Evolutionary conservation across 129 eudicot genomes (phyloP), one percentile per base, ranked within the genome.

Genomic region (Escallonia rubra): DNA sequence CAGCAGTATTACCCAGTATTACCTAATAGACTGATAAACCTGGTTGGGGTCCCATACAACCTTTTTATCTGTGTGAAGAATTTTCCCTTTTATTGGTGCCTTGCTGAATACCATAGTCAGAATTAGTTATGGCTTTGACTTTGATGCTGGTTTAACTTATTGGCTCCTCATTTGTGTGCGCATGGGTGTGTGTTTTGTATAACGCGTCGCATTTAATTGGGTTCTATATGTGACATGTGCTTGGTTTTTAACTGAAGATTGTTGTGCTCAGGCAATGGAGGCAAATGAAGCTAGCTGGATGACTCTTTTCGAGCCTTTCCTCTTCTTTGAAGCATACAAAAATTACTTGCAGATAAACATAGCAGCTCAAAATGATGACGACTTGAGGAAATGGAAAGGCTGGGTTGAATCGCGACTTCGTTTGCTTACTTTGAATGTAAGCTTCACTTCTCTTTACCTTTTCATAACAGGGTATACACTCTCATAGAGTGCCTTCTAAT

Each of bases 361-460:
- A 41, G 78, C 77, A 65, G 92, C 98, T 49, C 90, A 66, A 54
- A 82, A 82, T 77, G 98, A 75, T 41, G 90, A 86, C n/a, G 96
- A 93, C 71, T 65, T 81, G 69, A 79, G 87, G 74, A 86, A 78
- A 48, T 93, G 98, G 98, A 93, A 89, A 78, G 98, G 96, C 7
- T 93, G 98, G 98, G 95, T 93, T 9, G 95, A 80, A 74, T 93
- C 96, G 58, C 90, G 98, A 50, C 56, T 89, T 43, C 95, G 96
- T 40, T 75, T 80, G 71, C 96, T 93, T 64, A 85, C 92, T 12
- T 53, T 86, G 64, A 93, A 93, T 96, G 98, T 92, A 58, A 62
- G 11, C 66, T 46, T 48, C 34, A 23, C 34, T 23, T 1, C 1
- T 23, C 34, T 23, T 48, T 41, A 41, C n/a, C 51, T 67, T 43